Conservation (phyloP, 2,329 filamentous ascomycete genomes). For the Fusarium camptoceras region DNA sequence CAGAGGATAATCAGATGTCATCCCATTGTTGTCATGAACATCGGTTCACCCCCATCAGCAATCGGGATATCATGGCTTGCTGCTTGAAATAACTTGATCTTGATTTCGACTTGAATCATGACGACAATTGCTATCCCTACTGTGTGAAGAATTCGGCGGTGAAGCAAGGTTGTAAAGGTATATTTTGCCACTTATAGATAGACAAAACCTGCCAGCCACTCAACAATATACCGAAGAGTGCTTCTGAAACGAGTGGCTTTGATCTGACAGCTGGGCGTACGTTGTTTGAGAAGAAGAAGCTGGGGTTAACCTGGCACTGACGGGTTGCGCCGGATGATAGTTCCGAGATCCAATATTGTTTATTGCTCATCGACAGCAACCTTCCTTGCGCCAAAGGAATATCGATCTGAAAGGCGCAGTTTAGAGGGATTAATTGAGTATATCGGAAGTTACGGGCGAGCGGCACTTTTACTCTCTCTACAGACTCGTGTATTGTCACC, state of each 20-base stretch:
- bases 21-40: background rate
- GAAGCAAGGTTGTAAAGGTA: conserved; percentile 26
- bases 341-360: conserved; percentile 19
- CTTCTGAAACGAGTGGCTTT: conserved; percentile 47
- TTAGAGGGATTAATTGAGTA: conserved; percentile 18
- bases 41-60: background rate
- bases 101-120: background rate
- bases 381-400: conserved; percentile 27
- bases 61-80: background rate
- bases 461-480: conserved; percentile 9
- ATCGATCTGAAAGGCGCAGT: conserved; percentile 5
- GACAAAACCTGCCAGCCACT: conserved; percentile 38
- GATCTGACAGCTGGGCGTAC: conserved; percentile 33
- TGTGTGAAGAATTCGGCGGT: conserved; percentile 30
- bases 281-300: conserved; percentile 20
- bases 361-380: conserved; percentile 17
- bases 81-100: background rate
- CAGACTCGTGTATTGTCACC: conserved; percentile 1
- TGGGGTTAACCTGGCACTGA: conserved; percentile 27
- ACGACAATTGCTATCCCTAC: background rate
- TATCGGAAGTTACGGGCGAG: conserved; percentile 28
- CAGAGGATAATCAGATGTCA: background rate
- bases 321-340: conserved; percentile 34
- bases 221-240: conserved; percentile 22
- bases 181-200: conserved; percentile 35